Conservation (phyloP, 495 filamentous ascomycete species). For the Hypoxylon subgilvum region DNA sequence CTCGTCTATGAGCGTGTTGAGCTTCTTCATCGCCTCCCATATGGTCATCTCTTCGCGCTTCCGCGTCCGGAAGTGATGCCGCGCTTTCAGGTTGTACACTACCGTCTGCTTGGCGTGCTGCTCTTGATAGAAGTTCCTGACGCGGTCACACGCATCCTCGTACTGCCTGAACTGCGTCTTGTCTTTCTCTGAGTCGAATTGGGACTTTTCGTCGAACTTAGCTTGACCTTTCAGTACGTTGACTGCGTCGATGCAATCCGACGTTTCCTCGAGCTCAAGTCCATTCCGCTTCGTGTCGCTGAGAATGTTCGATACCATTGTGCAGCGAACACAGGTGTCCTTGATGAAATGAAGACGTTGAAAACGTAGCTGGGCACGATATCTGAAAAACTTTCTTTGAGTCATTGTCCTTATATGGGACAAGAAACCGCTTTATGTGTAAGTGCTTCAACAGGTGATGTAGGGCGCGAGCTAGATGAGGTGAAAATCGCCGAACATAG, state of each 20-base stretch:
- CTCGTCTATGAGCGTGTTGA: constrained; percentile 87
- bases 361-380: background rate
- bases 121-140: constrained; percentile 82
- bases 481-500: constrained; percentile 41
- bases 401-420: background rate
- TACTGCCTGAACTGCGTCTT: constrained; percentile 83
- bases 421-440: too few species aligned
- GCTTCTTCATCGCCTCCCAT: constrained; percentile 89
- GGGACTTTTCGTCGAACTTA: constrained; percentile 64
- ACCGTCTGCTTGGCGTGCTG: constrained; percentile 86
- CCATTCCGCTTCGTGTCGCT: constrained; percentile 60
- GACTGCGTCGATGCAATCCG: constrained; percentile 80
- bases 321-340: constrained; percentile 1
- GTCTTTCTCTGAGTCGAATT: constrained; percentile 79
- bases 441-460: constrained; percentile 21
- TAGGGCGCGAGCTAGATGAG: constrained; percentile 1
- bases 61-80: constrained; percentile 68
- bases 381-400: background rate
- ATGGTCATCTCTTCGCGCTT: constrained; percentile 76
- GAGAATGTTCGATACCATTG: constrained; percentile 40
- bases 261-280: constrained; percentile 76
- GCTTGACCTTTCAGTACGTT: constrained; percentile 71
- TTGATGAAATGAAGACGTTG: too few species aligned
- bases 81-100: constrained; percentile 78
- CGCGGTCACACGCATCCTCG: constrained; percentile 75